Conservation (phyloP, 495 filamentous ascomycete species). For the Elasticomyces elasticus region DNA sequence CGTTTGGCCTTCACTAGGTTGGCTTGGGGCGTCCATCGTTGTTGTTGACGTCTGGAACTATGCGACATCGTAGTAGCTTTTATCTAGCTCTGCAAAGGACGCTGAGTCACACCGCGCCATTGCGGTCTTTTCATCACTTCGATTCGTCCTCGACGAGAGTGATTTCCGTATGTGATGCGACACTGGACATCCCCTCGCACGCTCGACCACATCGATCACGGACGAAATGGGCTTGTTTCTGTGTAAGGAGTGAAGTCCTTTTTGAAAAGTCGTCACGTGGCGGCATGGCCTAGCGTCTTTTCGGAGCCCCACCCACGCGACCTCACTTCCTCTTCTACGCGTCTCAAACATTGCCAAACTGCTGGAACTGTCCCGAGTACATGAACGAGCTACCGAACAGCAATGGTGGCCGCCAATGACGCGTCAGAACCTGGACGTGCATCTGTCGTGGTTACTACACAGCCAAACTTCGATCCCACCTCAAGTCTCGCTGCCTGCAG, state of each 20-base stretch:
- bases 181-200: too few relatives aligned
- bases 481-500: slow-evolving; percentile 14
- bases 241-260: too few relatives aligned
- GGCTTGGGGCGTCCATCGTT: neutral
- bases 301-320: neutral
- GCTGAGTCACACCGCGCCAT: neutral
- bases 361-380: neutral
- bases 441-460: slow-evolving; percentile 50
- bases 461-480: slow-evolving; percentile 35
- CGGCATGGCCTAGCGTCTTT: neutral
- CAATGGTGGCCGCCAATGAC: slow-evolving; percentile 45
- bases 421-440: slow-evolving; percentile 50
- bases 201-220: too few relatives aligned
- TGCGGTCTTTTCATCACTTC: too few relatives aligned
- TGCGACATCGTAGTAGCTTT: neutral
- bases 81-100: too few relatives aligned
- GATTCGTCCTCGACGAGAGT: too few relatives aligned
- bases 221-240: too few relatives aligned
- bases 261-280: slow-evolving; percentile 2
- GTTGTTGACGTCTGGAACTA: neutral
- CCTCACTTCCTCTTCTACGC: neutral
- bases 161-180: too few relatives aligned
- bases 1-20: neutral
- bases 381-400: neutral
- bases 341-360: neutral